Base-by-base conservation (phyloP, 345 rosid species). In the Hypericum perforatum region DNA sequence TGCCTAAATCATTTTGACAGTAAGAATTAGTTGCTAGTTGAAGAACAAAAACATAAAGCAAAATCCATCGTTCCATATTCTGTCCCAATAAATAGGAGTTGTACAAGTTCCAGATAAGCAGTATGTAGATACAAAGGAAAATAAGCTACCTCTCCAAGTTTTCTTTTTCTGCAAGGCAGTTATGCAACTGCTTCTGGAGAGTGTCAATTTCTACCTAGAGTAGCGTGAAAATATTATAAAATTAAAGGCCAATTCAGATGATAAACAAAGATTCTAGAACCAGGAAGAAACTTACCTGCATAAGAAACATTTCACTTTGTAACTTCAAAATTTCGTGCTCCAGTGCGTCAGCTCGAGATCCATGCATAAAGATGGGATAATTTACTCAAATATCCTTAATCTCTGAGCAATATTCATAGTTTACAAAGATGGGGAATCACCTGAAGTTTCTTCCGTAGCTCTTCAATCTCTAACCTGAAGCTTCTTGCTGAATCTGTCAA, bases 401-500 rank as follows among this genome's bases (percentile, higher is more conserved):
- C 22, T 13, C 32, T 4, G 32, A 22, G 32, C 1, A 22, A 22
- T 22, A 4, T 4, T 22, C 32, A 22, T 22, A 22, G 1, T 22
- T 22, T 47, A 7, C 6, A 39, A 10, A 54, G 11, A 40, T 36
- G 14, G 46, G 54, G 56, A 58, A 73, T 72, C 57, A 85, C 95
- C 95, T 85, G 75, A 71, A 92, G 98, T 73, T 88, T 92, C 65
- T 51, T 59, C 14, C 76, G 89, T 15, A 88, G 76, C 55, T 88
- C 95, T 77, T 92, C 95, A 63, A 92, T 92, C 79, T 92, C 98
- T 63, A 81, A 63, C 68, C 71, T 92, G 98, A 54, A 94, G 75
- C 79, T 80, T 92, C 59, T 78, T 54, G 98, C 94, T 46, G 91
- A 95, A 80, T 92, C 98, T 37, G 95, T 85, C 77, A 92, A 78